These are phyloP conservation scores for Coelastrella sp. DNA, from an alignment of 139 green algal genomes.

Conservation along the genomic window DNA sequence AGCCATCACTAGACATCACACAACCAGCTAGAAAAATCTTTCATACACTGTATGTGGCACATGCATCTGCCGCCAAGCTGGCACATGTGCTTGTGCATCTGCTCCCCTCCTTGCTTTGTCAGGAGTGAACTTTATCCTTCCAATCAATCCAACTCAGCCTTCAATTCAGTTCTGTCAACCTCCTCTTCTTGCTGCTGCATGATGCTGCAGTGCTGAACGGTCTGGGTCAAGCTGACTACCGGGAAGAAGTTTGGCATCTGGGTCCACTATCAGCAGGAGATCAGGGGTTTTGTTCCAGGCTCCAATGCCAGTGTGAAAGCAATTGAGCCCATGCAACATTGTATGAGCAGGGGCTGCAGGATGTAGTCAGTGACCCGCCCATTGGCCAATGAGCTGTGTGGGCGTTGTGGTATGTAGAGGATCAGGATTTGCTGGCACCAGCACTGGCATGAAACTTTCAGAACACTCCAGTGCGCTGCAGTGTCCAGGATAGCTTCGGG, in stretches of 20 bases:
- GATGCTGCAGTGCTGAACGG: not conserved
- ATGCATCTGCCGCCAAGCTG: not conserved
- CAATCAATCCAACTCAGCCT: no score
- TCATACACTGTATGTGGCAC: no score
- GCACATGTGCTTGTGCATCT: not conserved
- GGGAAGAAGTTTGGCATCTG: not conserved
- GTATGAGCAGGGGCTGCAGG: not conserved
- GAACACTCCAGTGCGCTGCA: not conserved
- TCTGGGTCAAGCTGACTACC: not conserved
- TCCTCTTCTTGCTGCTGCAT: no score
- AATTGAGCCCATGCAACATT: not conserved
- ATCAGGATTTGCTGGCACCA: constrained; percentile 78
- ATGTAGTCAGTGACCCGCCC: not conserved
- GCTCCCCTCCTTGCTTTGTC: no score
- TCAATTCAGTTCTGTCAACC: no score
- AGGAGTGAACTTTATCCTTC: no score
- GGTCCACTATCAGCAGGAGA: no score
- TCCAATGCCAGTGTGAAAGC: no score
- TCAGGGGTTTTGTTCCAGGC: not conserved
- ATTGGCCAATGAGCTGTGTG: constrained; percentile 48
- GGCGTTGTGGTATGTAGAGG: constrained; percentile 71
- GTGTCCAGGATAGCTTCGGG: not conserved
- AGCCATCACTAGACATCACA: no score
- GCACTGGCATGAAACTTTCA: constrained; percentile 59
- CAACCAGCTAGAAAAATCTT: no score